These are phyloP conservation scores for Microdochium nivale DNA, from an alignment of 2,329 filamentous ascomycete genomes.

Conservation along the genomic window DNA sequence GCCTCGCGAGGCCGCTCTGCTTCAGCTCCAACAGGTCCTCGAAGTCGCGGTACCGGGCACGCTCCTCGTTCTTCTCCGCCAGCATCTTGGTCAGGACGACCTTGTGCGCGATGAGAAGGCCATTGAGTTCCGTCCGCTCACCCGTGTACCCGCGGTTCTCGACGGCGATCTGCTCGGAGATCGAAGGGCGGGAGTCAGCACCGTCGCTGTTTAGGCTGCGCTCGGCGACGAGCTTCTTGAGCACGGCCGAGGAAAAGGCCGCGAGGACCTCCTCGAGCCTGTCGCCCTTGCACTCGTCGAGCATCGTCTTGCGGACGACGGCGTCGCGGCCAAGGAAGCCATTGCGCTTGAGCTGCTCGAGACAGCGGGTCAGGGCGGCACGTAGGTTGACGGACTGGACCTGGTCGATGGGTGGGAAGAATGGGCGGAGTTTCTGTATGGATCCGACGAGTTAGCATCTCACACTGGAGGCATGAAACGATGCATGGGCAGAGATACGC, in stretches of 20 bases:
- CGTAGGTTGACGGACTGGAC: slow-evolving; percentile 87
- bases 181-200: slow-evolving; percentile 29
- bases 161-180: slow-evolving; percentile 46
- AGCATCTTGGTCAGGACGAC: slow-evolving; percentile 53
- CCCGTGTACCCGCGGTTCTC: slow-evolving; percentile 50
- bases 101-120: slow-evolving; percentile 66
- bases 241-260: slow-evolving; percentile 72
- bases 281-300: slow-evolving; percentile 92
- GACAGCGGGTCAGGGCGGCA: slow-evolving; percentile 68
- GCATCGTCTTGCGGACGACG: slow-evolving; percentile 83
- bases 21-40: slow-evolving; percentile 56
- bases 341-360: slow-evolving; percentile 83
- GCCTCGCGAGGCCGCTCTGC: slow-evolving; percentile 44
- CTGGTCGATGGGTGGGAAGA: slow-evolving; percentile 85
- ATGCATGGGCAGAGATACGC: slow-evolving; percentile 14
- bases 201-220: slow-evolving; percentile 24
- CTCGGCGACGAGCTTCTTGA: slow-evolving; percentile 57
- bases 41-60: slow-evolving; percentile 54
- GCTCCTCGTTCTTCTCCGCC: slow-evolving; percentile 49
- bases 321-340: slow-evolving; percentile 72
- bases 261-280: slow-evolving; percentile 81
- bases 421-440: slow-evolving; percentile 71
- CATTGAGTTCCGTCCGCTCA: slow-evolving; percentile 47
- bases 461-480: not conserved
- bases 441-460: slow-evolving; percentile 4